These are phyloP conservation scores for Saccharomyces mikatae DNA, from an alignment of 805 yeast species.

Conservation along the genomic window DNA sequence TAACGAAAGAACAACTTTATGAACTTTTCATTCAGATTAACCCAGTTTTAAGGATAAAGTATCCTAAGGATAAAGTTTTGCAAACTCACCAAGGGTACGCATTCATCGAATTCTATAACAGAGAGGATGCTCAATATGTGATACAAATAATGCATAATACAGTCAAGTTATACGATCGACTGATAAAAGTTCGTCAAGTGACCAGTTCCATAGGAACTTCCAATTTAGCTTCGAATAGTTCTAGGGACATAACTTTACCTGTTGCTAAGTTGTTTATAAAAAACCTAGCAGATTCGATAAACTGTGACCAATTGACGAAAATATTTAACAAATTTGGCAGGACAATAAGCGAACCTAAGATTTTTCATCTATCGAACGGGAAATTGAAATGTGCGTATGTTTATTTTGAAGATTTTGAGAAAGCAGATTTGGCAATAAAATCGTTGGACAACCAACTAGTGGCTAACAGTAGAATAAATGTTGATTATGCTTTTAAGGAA, in stretches of 20 bases:
- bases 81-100: constrained; percentile 80
- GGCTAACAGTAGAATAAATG: constrained; percentile 52
- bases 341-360: constrained; percentile 41
- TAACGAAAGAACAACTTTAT: constrained; percentile 60
- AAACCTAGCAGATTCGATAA: constrained; percentile 59
- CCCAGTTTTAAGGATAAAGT: constrained; percentile 58
- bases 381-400: constrained; percentile 57
- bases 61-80: constrained; percentile 73
- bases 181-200: constrained; percentile 47
- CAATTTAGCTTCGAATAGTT: constrained; percentile 4
- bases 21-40: constrained; percentile 83
- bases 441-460: constrained; percentile 61
- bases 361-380: constrained; percentile 37
- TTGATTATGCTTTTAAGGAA: constrained; percentile 68
- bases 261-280: constrained; percentile 68
- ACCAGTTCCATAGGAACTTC: constrained; percentile 7
- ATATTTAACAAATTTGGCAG: constrained; percentile 60
- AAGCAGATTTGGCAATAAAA: constrained; percentile 64
- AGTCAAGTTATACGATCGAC: constrained; percentile 48
- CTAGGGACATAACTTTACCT: constrained; percentile 30
- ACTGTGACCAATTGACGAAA: constrained; percentile 44
- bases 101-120: constrained; percentile 61
- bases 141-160: constrained; percentile 49
- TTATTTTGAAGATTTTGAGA: constrained; percentile 52
- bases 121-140: constrained; percentile 64